These are phyloP conservation scores for Digitaria exilis DNA, from an alignment of 202 grass and related monocot species.

Conservation along the genomic window DNA sequence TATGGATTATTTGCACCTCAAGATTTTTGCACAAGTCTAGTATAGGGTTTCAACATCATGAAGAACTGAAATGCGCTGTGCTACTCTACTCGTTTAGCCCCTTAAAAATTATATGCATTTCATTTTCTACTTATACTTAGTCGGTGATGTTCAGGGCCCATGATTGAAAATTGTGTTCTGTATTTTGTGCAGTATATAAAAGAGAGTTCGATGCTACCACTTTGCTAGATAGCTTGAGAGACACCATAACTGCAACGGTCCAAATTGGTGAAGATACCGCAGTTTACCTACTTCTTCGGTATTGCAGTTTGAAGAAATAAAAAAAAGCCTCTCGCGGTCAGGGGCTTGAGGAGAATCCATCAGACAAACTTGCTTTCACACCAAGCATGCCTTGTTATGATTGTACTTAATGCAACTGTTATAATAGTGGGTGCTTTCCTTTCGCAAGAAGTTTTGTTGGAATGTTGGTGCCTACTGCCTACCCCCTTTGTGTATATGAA, in stretches of 20 bases:
- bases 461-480: too few species aligned
- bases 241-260: neutral
- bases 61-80: neutral
- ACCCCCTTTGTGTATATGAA: neutral
- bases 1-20: neutral
- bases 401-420: constrained; percentile 19
- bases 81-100: neutral
- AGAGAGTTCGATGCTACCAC: neutral
- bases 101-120: neutral
- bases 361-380: neutral
- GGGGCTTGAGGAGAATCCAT: neutral
- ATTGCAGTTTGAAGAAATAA: constrained; percentile 15
- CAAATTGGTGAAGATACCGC: constrained; percentile 3
- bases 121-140: too few species aligned
- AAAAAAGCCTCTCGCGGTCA: neutral
- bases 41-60: neutral
- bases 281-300: neutral
- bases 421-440: constrained; percentile 2
- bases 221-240: neutral
- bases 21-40: neutral
- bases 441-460: constrained; percentile 20
- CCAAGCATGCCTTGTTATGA: constrained; percentile 10
- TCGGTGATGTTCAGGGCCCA: neutral
- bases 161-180: neutral
- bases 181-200: constrained; percentile 21